Evolutionary conservation across 805 yeast species (phyloP).

Genomic region (Candida cerambycidarum): DNA sequence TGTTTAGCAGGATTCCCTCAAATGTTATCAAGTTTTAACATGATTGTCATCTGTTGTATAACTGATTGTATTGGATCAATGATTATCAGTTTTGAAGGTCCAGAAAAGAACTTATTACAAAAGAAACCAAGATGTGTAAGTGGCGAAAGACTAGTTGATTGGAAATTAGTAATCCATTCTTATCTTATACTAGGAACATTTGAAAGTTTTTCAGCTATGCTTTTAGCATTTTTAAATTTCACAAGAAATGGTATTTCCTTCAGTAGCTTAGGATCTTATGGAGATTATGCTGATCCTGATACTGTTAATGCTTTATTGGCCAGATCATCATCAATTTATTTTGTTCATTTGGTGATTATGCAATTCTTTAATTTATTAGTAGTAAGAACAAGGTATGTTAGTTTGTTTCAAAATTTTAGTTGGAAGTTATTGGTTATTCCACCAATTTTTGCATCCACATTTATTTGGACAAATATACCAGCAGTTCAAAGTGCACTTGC

Average conservation of each 20-base stretch:
- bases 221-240: conserved; percentile 39
- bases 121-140: conserved; percentile 44
- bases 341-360: conserved; percentile 46
- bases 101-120: conserved; percentile 41
- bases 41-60: conserved; percentile 51
- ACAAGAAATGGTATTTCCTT: conserved; percentile 36
- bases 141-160: conserved; percentile 42
- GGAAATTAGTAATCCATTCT: conserved; percentile 40
- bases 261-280: conserved; percentile 34
- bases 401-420: conserved; percentile 43
- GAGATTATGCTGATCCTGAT: conserved; percentile 21
- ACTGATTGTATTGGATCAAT: conserved; percentile 50
- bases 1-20: conserved; percentile 52
- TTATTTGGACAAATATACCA: conserved; percentile 44
- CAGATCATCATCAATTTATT: conserved; percentile 43
- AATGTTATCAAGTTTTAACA: conserved; percentile 46
- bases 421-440: conserved; percentile 33
- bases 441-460: conserved; percentile 36
- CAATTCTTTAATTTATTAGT: conserved; percentile 47
- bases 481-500: conserved; percentile 35
- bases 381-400: conserved; percentile 42
- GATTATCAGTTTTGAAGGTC: conserved; percentile 43
- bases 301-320: conserved; percentile 16
- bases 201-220: conserved; percentile 40
- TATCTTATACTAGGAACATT: conserved; percentile 44